Conservation (phyloP, 2,329 filamentous ascomycete species). For the Cladosporium sp. region DNA sequence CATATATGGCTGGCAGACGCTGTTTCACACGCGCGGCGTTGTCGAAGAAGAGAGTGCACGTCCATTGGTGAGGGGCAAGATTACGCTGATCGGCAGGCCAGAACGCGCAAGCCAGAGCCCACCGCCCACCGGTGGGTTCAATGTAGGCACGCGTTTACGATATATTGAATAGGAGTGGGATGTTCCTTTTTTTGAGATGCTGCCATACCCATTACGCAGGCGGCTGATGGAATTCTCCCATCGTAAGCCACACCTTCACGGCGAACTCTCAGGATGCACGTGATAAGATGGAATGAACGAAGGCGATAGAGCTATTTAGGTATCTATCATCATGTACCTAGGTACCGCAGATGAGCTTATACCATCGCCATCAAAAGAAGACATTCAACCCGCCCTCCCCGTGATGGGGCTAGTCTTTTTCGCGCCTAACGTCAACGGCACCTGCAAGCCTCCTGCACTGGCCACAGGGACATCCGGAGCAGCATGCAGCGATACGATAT, state of each 20-base stretch:
- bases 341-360: not conserved
- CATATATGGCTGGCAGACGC: not conserved
- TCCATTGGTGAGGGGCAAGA: not conserved
- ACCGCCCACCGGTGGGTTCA: not conserved
- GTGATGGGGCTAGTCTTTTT: not conserved
- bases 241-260: not conserved
- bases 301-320: not conserved
- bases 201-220: not conserved
- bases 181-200: not conserved
- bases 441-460: not conserved
- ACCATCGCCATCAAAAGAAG: not conserved
- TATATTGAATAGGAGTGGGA: not conserved
- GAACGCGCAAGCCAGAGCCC: slow-evolving; percentile 2
- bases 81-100: not conserved
- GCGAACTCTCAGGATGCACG: not conserved
- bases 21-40: slow-evolving; percentile 2
- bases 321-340: not conserved
- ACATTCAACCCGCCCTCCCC: not conserved
- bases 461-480: not conserved
- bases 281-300: not conserved
- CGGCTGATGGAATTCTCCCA: not conserved
- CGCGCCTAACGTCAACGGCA: not conserved
- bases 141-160: not conserved
- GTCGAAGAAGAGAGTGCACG: not conserved
- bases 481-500: not conserved